Evolutionary conservation across 345 rosid species (phyloP).

Genomic region (Eucalyptus coolabah): DNA sequence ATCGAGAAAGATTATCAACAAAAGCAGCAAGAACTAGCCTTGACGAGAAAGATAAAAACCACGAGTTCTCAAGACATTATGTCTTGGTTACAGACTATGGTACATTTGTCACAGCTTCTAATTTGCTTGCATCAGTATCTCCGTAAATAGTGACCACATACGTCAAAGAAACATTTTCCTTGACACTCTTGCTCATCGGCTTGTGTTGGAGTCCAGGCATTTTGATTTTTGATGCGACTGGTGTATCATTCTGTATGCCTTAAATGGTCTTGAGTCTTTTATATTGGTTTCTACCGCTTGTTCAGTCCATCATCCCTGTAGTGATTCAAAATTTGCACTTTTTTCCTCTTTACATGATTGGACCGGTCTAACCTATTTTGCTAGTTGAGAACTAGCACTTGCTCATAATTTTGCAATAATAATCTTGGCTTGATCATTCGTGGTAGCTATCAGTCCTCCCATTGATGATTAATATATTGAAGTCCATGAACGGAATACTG

Average conservation of each 20-base stretch:
- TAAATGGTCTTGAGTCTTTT: not conserved
- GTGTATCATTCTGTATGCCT: not conserved
- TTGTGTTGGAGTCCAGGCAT: not conserved
- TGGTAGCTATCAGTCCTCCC: not conserved
- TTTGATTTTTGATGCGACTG: not conserved
- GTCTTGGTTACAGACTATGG: not conserved
- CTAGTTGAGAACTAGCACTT: not conserved
- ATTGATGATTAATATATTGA: not conserved
- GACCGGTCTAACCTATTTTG: not conserved
- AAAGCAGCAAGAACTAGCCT: constrained; percentile 59
- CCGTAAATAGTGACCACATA: not conserved
- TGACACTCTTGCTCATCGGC: not conserved
- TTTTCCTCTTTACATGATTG: not conserved
- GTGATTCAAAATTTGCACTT: not conserved
- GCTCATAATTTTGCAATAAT: not conserved
- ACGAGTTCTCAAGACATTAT: not conserved
- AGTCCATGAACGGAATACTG: not conserved
- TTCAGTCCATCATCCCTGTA: not conserved
- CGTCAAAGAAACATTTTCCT: not conserved
- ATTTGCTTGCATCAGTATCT: not conserved
- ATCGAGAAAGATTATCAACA: constrained; percentile 86
- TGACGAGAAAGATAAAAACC: constrained; percentile 43
- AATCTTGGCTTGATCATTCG: not conserved
- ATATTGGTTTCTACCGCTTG: not conserved
- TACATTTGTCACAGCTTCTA: not conserved